Base-by-base conservation (phyloP, 352 stramenopile species). In the Aphanomyces astaci region DNA sequence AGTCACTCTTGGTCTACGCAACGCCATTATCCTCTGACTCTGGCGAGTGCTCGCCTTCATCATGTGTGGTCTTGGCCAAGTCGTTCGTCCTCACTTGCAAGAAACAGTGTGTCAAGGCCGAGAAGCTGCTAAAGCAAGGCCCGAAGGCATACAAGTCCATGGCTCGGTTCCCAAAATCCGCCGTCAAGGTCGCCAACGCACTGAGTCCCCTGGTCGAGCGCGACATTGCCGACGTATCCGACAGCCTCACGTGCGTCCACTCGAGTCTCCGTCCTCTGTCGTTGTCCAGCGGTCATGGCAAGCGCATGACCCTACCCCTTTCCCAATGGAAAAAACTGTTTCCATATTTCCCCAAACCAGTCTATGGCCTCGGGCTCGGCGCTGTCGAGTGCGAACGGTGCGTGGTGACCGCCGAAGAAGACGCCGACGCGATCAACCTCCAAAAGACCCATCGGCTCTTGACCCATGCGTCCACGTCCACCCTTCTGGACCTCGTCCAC, bases 111-210 rank as follows among this genome's bases (percentile, higher is more conserved):
- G 79, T 87, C 40, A 46, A 28, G 17, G 88, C 83, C 70, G 86
- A 95, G 72, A 84, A 92, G 72, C 87, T 80, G 65, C 33, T 92
- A 17, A 70, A 76, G 71, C 86, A 93, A 65, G 92, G 92, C 52
- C 81, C 79, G 10, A 62, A 76, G 31, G 78, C 82, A 25, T 59
- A 39, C 51, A 59, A 59, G 13, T 30, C 51, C 51, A 32, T 51
- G 72, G 74, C 39, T 52, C 40, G 40, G 2, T 4, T 11, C 17
- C 5, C 15, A 15, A 64, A 39, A 36, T 19, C 52, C 32, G 15
- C 52, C 5, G 19, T n/a, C 28, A 64, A 48, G 25, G 53, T 30
- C 25, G 71, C 78, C 25, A 51, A 69, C 0, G 76, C 83, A 30
- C 31, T 46, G 0, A 71, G 81, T 48, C 52, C 62, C 3, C 55